A percentile compares a stretch with the other conserved stretches of the same genome.
Conservation (phyloP, 164 flowering plant species). For the Vitis cinerea region DNA sequence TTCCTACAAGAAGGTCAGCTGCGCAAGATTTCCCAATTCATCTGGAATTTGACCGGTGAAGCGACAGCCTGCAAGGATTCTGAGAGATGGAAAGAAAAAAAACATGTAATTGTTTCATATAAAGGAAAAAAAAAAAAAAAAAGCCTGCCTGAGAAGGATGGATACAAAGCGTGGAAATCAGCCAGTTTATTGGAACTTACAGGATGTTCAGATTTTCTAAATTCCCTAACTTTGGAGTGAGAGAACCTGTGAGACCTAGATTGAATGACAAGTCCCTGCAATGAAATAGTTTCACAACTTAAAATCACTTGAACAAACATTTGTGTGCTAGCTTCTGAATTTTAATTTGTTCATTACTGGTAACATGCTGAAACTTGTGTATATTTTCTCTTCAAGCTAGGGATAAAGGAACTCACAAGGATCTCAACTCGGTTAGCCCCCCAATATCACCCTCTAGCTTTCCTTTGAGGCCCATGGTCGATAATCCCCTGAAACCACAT, state of each 20-base stretch:
- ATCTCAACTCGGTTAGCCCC: conserved; percentile 60
- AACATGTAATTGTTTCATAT: not conserved
- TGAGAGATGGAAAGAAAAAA: conserved; percentile 21
- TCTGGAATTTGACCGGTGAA: conserved; percentile 76
- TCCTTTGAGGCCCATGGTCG: conserved; percentile 75
- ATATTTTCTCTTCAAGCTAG: not conserved
- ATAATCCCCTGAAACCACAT: conserved; percentile 58
- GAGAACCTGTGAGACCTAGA: conserved; percentile 60
- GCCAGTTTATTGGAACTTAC: conserved; percentile 39
- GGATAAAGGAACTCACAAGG: conserved; percentile 55
- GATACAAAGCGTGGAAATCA: not conserved
- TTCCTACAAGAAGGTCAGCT: conserved; percentile 78
- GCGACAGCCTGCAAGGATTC: conserved; percentile 82
- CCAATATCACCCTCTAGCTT: conserved; percentile 72
- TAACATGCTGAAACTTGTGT: no score
- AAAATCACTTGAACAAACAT: no score
- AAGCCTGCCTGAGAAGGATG: no score
- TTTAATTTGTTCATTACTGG: no score
- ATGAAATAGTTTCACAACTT: not conserved
- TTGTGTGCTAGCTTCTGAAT: no score
- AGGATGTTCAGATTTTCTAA: conserved; percentile 57
- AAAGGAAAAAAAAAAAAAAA: not conserved
- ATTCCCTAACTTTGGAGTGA: conserved; percentile 66
- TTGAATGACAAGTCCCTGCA: conserved; percentile 88
- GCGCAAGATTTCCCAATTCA: conserved; percentile 69